phyloP scores from a whole-genome alignment of 805 yeast species.

The Hanseniaspora lachancei region DNA sequence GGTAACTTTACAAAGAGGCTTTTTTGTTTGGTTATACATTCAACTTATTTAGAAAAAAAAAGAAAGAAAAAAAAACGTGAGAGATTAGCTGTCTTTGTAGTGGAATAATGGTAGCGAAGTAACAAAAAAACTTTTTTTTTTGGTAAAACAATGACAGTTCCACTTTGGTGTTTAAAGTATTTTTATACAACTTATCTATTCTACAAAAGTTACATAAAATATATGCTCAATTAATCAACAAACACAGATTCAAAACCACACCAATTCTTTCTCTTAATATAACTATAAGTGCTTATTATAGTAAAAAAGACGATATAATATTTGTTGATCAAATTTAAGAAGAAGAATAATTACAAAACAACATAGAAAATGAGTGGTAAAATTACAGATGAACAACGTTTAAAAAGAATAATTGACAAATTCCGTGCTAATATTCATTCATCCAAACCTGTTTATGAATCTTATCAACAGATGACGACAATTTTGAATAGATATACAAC shows the following conservation, averaged over 20 bases:
- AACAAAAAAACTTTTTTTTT: constrained; percentile 32
- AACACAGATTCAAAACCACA: no score
- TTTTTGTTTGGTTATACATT: neutral
- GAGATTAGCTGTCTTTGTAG: neutral
- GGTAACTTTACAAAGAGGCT: no score
- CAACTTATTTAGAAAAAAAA: neutral
- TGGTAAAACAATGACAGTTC: no score
- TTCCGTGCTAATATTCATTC: constrained; percentile 17
- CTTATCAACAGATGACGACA: constrained; percentile 87
- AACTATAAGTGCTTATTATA: no score
- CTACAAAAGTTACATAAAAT: no score
- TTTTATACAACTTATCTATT: no score
- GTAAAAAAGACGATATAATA: no score
- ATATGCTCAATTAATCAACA: no score
- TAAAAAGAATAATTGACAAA: constrained; percentile 24
- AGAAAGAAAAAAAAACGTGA: neutral
- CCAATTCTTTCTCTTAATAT: no score
- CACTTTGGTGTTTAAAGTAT: no score
- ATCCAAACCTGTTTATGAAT: constrained; percentile 51
- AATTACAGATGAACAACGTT: constrained; percentile 56
- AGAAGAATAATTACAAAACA: no score
- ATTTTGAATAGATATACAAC: constrained; percentile 75
- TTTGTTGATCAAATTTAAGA: no score
- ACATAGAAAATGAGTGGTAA: constrained; percentile 41
- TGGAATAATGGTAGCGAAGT: constrained; percentile 31